Percentiles rank a stretch among this genome's conserved stretches.
phyloP scores from a whole-genome alignment of 2,329 filamentous ascomycete genomes.

The Chaetothyriales sp. region DNA sequence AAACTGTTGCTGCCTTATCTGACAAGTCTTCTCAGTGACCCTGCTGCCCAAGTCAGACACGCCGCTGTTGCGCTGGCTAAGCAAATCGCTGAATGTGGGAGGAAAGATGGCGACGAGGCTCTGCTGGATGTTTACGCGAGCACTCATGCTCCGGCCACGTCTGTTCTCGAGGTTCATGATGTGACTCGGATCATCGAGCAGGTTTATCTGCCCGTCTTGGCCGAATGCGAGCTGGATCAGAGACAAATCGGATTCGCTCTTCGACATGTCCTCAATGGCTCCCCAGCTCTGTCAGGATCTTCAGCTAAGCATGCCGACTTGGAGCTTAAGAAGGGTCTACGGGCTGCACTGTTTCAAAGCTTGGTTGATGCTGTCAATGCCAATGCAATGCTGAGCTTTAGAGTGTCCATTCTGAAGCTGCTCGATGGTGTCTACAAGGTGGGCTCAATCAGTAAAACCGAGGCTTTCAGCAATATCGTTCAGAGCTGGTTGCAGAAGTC shows the following conservation, averaged over 20 bases:
- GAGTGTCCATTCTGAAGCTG: slow-evolving; percentile 54
- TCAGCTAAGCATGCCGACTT: slow-evolving; percentile 27
- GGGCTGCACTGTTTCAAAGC: slow-evolving; percentile 53
- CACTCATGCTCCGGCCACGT: slow-evolving; percentile 22
- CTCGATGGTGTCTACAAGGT: slow-evolving; percentile 59
- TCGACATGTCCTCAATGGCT: slow-evolving; percentile 43
- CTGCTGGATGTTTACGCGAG: background rate
- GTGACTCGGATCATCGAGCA: slow-evolving; percentile 45
- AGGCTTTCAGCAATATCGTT: slow-evolving; percentile 61
- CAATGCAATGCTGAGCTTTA: slow-evolving; percentile 54
- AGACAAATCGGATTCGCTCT: slow-evolving; percentile 53
- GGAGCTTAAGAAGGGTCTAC: slow-evolving; percentile 46
- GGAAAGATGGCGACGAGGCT: background rate
- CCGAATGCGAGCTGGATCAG: slow-evolving; percentile 73
- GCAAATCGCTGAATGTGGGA: background rate
- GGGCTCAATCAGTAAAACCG: slow-evolving; percentile 56
- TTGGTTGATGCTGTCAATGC: slow-evolving; percentile 56
- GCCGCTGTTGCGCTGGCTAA: slow-evolving; percentile 49
- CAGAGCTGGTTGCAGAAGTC: slow-evolving; percentile 50
- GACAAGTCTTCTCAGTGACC: slow-evolving; percentile 58
- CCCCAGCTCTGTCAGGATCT: slow-evolving; percentile 19
- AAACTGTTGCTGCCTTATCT: slow-evolving; percentile 75
- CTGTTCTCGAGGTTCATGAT: background rate
- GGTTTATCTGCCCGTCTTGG: slow-evolving; percentile 57
- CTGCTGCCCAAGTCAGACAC: slow-evolving; percentile 59